Conservation (phyloP, 257 asterid species). For the Thymus mandschuricus region DNA sequence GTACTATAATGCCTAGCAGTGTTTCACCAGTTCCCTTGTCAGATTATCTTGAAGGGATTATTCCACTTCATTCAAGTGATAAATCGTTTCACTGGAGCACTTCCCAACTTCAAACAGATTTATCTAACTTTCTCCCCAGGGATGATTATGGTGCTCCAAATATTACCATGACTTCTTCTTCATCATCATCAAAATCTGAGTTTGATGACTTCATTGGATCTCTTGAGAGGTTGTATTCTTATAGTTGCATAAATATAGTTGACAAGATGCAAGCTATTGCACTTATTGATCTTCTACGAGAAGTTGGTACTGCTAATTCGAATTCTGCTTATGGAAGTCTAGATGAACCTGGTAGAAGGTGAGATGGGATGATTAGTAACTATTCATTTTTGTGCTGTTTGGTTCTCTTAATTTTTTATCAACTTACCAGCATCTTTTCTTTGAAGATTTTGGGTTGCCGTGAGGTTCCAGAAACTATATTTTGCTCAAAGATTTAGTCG, state of each 20-base stretch:
- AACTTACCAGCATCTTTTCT: slow-evolving; percentile 28
- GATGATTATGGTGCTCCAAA: slow-evolving; percentile 50
- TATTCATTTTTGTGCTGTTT: slow-evolving; percentile 10
- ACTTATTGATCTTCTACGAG: slow-evolving; percentile 72
- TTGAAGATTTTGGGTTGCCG: slow-evolving; percentile 92
- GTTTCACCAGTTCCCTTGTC: slow-evolving; percentile 69
- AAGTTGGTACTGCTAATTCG: slow-evolving; percentile 59
- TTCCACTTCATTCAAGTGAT: slow-evolving; percentile 53
- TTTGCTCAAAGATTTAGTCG: slow-evolving; percentile 65
- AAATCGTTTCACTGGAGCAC: slow-evolving; percentile 69
- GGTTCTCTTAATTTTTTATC: slow-evolving; percentile 18
- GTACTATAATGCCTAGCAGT: slow-evolving; percentile 40
- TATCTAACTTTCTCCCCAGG: slow-evolving; percentile 40
- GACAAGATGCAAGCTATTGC: slow-evolving; percentile 84
- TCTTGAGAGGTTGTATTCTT: slow-evolving; percentile 54
- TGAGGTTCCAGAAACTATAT: slow-evolving; percentile 69
- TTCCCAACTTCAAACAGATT: slow-evolving; percentile 55
- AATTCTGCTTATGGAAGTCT: slow-evolving; percentile 87
- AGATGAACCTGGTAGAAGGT: slow-evolving; percentile 97
- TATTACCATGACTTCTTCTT: slow-evolving; percentile 43
- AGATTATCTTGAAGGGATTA: slow-evolving; percentile 72
- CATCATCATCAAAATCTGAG: slow-evolving; percentile 60
- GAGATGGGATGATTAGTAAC: slow-evolving; percentile 14
- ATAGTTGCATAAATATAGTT: slow-evolving; percentile 45
- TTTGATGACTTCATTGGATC: slow-evolving; percentile 60